Evolutionary conservation across 2,329 filamentous ascomycete species (phyloP).

Genomic region (Xylaria digitata): DNA sequence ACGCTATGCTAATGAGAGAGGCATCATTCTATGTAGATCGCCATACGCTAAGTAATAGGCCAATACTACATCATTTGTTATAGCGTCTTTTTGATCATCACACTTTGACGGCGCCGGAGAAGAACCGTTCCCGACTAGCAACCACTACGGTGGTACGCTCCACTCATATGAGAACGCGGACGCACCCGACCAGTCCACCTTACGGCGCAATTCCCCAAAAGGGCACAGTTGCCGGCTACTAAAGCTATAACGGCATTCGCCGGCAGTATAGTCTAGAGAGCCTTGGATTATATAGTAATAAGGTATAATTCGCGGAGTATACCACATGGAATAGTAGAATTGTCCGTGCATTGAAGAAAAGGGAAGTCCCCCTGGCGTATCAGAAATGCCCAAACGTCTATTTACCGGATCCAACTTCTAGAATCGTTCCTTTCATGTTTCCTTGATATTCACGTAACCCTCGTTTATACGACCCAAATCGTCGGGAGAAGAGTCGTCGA

Average conservation of each 20-base stretch:
- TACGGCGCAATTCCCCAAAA: conserved; percentile 9
- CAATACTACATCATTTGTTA: too few species aligned
- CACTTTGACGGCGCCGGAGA: background rate
- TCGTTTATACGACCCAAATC: background rate
- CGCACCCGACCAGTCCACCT: conserved; percentile 5
- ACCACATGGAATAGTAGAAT: background rate
- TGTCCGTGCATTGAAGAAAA: conserved; percentile 1
- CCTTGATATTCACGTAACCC: background rate
- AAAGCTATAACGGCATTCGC: background rate
- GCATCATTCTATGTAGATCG: too few species aligned
- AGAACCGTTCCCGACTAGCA: background rate
- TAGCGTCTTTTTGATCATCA: background rate
- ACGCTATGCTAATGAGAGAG: too few species aligned
- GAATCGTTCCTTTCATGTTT: background rate
- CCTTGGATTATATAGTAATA: conserved; percentile 1
- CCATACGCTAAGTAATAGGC: too few species aligned
- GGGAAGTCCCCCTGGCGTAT: background rate
- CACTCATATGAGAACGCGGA: conserved; percentile 6
- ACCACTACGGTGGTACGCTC: background rate
- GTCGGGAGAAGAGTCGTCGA: conserved; percentile 2
- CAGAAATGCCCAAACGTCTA: conserved; percentile 2
- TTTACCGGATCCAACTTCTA: background rate
- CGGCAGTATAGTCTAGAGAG: background rate
- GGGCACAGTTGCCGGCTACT: background rate
- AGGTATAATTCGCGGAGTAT: background rate